Conservation (phyloP, 2,329 filamentous ascomycete species). For the Penicillium sp. region DNA sequence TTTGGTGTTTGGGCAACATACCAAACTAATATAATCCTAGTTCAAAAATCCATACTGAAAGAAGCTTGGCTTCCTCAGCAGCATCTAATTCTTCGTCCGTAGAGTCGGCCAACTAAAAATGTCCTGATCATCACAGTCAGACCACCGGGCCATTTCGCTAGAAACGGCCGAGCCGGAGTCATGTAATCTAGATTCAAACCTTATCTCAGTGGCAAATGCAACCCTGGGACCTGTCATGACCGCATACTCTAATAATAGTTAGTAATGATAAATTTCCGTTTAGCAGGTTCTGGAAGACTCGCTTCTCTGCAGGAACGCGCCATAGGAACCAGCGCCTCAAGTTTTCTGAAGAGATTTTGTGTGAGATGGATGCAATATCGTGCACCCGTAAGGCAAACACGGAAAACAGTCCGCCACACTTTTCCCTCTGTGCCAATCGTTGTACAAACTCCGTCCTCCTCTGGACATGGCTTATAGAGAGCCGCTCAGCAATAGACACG, state of each 20-base stretch:
- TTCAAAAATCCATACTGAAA: constrained; percentile 8
- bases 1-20: constrained; percentile 9
- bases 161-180: neutral
- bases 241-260: constrained; percentile 14
- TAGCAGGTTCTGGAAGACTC: neutral
- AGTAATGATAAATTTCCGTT: neutral
- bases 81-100: no score
- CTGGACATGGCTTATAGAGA: no score
- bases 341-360: constrained; percentile 1
- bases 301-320: neutral
- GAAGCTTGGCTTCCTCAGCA: neutral
- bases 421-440: no score
- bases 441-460: no score
- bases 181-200: constrained; percentile 16
- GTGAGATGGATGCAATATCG: constrained; percentile 1
- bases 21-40: constrained; percentile 20
- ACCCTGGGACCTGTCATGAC: constrained; percentile 6
- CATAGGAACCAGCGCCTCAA: constrained; percentile 6
- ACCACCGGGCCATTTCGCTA: neutral
- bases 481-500: no score
- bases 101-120: no score
- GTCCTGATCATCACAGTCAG: neutral
- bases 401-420: no score
- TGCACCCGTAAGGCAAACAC: neutral
- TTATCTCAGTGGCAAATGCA: constrained; percentile 17